Conservation (phyloP, 768 basidiomycete genomes). For the Phlebiopsis gigantea region DNA sequence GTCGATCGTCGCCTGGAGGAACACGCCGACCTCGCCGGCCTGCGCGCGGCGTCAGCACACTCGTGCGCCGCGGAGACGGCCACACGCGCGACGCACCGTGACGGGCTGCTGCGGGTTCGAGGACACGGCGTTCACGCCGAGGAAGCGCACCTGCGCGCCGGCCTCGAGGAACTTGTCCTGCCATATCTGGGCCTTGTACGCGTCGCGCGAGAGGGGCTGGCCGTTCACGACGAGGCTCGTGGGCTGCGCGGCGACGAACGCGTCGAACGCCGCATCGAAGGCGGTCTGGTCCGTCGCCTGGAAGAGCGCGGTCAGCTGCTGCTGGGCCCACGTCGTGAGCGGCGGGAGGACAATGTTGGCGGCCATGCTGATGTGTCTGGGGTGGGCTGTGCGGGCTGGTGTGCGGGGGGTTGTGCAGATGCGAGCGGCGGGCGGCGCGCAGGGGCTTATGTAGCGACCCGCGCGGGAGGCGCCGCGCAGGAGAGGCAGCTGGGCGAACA, state of each 20-base stretch:
- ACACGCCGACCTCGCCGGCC: conserved; percentile 23
- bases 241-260: conserved; percentile 32
- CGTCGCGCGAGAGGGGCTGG: conserved; percentile 30
- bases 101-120: background rate
- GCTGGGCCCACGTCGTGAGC: conserved; percentile 39
- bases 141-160: conserved; percentile 6
- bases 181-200: conserved; percentile 36
- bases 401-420: background rate
- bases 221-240: conserved; percentile 36
- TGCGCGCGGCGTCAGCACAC: too few relatives aligned
- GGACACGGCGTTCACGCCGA: conserved; percentile 7
- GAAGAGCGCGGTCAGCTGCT: conserved; percentile 34
- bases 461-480: background rate
- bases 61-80: background rate
- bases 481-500: background rate
- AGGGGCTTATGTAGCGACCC: background rate
- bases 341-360: conserved; percentile 32
- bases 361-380: conserved; percentile 13
- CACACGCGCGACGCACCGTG: background rate
- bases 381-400: background rate
- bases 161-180: conserved; percentile 10
- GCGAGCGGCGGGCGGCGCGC: background rate
- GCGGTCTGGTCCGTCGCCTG: conserved; percentile 30
- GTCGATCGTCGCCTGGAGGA: conserved; percentile 20
- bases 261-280: conserved; percentile 36